Evolutionary conservation across 768 basidiomycete genomes (phyloP), one percentile per base, ranked within the genome.

Genomic region (Phlebiopsis gigantea): DNA sequence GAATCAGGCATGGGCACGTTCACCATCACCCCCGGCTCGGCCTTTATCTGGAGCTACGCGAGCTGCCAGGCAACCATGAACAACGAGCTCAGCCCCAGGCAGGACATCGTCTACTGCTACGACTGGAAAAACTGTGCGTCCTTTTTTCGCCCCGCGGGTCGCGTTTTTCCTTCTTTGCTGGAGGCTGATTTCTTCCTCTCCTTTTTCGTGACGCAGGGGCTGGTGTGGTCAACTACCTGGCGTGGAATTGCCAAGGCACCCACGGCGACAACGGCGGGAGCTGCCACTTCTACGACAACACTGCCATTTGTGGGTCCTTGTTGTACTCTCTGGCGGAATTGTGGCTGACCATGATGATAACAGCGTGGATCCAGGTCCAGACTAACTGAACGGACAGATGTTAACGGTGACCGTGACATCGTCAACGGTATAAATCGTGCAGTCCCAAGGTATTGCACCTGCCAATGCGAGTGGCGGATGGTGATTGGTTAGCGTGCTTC

Each of bases 281-380:
- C 15, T 49, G 47, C 47, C 12, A 49, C 28, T 49, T 49, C 47
- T 29, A 49, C 47, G 26, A 49, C 28, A 30, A 49, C 43, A 44
- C 43, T 19, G 21, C 7, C 8, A 44, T 44, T n/a, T 44, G 43
- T 44, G 43, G n/a, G 43, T 44, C 5, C 7, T 44, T 22, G 7
- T 22, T n/a, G n/a, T n/a, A n/a, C n/a, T n/a, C n/a, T n/a, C n/a
- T n/a, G n/a, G n/a, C n/a, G n/a, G n/a, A 44, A 7, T 44, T 44
- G 31, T 34, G 31, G 31, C 31, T 34, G 6, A 34, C 31, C 6
- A 7, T 34, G 7, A 14, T 7, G 14, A 34, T 34, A 34, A 6
- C 31, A 34, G 31, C 31, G 6, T 34, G 31, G 31, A 34, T 34
- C 31, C 31, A 34, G 31, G 31, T 34, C 6, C 31, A 34, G 31